Percentiles rank a stretch among this genome's conserved stretches.
These are phyloP conservation scores for Scutellaria baicalensis DNA, from an alignment of 257 asterid species.

Conservation along the genomic window DNA sequence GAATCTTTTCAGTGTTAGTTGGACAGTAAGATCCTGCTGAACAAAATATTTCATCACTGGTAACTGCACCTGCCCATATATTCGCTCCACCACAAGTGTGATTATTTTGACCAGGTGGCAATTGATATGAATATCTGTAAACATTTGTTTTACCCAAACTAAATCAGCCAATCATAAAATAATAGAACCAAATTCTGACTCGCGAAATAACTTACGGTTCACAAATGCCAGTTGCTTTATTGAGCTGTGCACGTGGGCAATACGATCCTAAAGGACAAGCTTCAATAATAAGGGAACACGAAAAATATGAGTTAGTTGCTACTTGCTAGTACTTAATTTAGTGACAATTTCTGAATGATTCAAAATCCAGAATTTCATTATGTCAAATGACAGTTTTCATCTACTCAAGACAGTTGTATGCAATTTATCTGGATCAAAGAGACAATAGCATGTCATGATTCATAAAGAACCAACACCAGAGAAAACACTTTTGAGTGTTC, in stretches of 20 bases:
- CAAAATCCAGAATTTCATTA: conserved; percentile 4
- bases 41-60: conserved; percentile 74
- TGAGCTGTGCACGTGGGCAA: conserved; percentile 68
- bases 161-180: conserved; percentile 27
- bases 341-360: conserved; percentile 1
- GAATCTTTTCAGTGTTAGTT: conserved; percentile 53
- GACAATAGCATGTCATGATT: neutral
- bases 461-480: neutral
- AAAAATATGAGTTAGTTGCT: conserved; percentile 18
- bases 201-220: conserved; percentile 75
- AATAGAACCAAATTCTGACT: conserved; percentile 9
- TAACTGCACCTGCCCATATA: conserved; percentile 69
- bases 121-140: conserved; percentile 75
- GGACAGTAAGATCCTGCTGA: conserved; percentile 93
- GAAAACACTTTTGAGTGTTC: neutral
- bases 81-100: conserved; percentile 96
- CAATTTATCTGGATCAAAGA: neutral
- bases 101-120: conserved; percentile 75
- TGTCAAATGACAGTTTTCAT: neutral
- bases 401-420: neutral
- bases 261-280: conserved; percentile 96
- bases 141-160: conserved; percentile 19
- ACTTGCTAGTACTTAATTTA: conserved; percentile 11
- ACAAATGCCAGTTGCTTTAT: conserved; percentile 62
- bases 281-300: conserved; percentile 25